A percentile compares a stretch with the other conserved stretches of the same genome.
These are phyloP conservation scores for Sporothrix protearum DNA, from an alignment of 2,329 filamentous ascomycete species.

Conservation along the genomic window DNA sequence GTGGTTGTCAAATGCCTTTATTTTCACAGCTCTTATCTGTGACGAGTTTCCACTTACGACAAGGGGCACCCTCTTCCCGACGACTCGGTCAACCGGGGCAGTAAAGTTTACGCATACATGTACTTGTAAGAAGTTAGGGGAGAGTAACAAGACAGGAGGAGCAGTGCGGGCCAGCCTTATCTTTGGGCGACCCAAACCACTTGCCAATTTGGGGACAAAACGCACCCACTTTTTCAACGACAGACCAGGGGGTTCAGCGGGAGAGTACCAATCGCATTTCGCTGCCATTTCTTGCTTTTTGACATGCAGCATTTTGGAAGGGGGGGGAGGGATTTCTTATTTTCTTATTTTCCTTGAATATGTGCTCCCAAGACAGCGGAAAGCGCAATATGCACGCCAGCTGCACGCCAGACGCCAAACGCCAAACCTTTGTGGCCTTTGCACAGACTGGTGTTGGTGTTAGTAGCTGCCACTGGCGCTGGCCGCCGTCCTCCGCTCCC, in stretches of 20 bases:
- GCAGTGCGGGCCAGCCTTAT: constrained; percentile 18
- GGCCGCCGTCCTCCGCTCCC: neutral
- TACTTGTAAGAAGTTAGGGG: neutral
- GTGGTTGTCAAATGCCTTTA: neutral
- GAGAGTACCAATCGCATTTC: neutral
- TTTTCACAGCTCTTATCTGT: constrained; percentile 3
- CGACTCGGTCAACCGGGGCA: neutral
- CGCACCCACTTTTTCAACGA: neutral
- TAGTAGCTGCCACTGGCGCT: neutral
- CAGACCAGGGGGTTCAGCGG: neutral
- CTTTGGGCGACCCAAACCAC: neutral
- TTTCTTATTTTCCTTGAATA: neutral
- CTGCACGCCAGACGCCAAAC: neutral
- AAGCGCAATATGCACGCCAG: neutral
- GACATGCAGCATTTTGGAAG: neutral
- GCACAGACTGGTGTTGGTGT: neutral
- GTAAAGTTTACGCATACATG: too few relatives aligned
- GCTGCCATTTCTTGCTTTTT: neutral
- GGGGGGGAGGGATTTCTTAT: too few relatives aligned
- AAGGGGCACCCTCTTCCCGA: neutral
- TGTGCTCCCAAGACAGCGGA: neutral
- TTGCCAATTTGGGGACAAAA: neutral
- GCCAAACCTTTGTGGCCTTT: neutral
- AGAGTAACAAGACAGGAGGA: neutral
- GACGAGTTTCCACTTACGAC: neutral